phyloP scores from a whole-genome alignment of 2,329 filamentous ascomycete species.

The Colletotrichum salicis region DNA sequence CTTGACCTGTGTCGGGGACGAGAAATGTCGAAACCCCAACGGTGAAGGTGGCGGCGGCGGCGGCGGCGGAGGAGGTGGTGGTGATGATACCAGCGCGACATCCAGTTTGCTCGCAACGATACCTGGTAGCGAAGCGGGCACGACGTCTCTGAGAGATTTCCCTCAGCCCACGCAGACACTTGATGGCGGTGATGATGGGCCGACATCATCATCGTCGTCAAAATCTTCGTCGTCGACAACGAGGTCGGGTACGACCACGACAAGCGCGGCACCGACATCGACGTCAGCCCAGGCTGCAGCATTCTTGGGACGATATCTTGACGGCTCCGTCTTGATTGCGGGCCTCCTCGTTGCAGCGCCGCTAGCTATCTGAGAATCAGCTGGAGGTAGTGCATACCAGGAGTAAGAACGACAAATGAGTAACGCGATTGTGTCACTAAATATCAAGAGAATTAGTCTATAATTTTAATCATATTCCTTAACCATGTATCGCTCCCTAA shows the following conservation, averaged over 20 bases:
- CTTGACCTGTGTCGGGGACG: no score
- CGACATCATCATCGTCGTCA: constrained; percentile 14
- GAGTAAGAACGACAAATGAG: neutral
- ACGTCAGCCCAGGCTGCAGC: neutral
- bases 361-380: neutral
- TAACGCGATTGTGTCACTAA: neutral
- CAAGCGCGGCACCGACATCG: neutral
- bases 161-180: neutral
- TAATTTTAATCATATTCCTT: neutral
- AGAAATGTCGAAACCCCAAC: neutral
- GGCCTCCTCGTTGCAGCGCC: constrained; percentile 10
- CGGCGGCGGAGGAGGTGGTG: neutral
- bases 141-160: neutral
- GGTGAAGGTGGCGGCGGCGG: neutral
- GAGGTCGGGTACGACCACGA: neutral
- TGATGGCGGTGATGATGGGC: neutral
- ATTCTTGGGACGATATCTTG: neutral
- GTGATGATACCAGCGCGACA: neutral
- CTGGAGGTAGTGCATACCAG: no score
- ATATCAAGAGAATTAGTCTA: neutral
- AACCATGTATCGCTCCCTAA: neutral
- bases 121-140: neutral
- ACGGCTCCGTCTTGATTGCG: neutral
- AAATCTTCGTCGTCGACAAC: constrained; percentile 12
- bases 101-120: neutral